These are phyloP conservation scores for Schizosaccharomyces versatilis DNA, from an alignment of 1,139 yeast species.

Conservation along the genomic window DNA sequence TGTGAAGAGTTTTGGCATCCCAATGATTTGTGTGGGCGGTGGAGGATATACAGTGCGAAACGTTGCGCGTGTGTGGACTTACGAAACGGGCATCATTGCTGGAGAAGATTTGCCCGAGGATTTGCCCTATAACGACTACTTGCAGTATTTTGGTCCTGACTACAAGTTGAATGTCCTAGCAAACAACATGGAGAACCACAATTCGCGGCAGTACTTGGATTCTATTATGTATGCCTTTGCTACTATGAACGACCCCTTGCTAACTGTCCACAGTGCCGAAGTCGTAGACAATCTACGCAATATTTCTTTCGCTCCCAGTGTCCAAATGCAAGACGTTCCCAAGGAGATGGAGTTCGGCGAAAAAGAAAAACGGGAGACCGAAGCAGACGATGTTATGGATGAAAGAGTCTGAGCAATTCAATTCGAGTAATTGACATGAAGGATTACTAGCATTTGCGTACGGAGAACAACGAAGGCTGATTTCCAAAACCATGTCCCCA, in stretches of 20 bases:
- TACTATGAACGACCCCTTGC: not conserved
- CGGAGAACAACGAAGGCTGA: too few relatives aligned
- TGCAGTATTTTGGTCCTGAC: slow-evolving; percentile 34
- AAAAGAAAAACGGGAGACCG: not conserved
- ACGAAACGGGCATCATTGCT: slow-evolving; percentile 43
- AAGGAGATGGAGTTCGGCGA: not conserved
- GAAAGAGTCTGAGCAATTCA: not conserved
- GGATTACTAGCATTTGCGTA: too few relatives aligned
- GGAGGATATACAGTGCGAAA: slow-evolving; percentile 33
- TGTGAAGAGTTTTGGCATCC: slow-evolving; percentile 64
- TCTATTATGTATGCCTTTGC: slow-evolving; percentile 6
- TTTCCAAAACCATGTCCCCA: too few relatives aligned
- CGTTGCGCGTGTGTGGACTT: slow-evolving; percentile 67
- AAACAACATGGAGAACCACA: slow-evolving; percentile 7
- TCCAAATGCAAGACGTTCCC: slow-evolving; percentile 5
- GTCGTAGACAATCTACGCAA: slow-evolving; percentile 6
- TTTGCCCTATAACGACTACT: slow-evolving; percentile 65
- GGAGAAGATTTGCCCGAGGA: slow-evolving; percentile 19
- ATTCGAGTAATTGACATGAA: too few relatives aligned
- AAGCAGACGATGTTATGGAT: not conserved
- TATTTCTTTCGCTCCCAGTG: slow-evolving; percentile 7
- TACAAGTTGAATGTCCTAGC: slow-evolving; percentile 14
- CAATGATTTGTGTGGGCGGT: slow-evolving; percentile 78
- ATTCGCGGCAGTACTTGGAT: slow-evolving; percentile 5
- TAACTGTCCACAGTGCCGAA: not conserved